Percentiles rank a stretch among this genome's conserved stretches.
phyloP scores from a whole-genome alignment of 2,329 filamentous ascomycete genomes.

The Neonectria faginata region DNA sequence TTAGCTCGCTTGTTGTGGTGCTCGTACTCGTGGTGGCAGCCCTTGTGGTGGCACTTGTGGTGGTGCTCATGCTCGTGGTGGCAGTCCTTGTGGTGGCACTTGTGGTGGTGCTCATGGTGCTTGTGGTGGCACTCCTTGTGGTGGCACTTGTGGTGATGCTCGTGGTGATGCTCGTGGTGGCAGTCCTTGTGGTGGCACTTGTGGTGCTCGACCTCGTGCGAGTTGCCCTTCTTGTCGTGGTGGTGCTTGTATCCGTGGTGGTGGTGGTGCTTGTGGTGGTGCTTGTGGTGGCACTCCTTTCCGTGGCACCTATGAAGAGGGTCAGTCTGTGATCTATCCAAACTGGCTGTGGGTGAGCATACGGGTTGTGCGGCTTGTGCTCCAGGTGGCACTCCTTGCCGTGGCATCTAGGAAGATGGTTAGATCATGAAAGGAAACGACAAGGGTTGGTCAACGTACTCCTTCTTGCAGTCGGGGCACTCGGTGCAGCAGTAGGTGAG shows the following conservation, averaged over 20 bases:
- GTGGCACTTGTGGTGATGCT: neutral
- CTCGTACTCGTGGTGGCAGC: too few species aligned
- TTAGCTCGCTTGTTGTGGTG: too few species aligned
- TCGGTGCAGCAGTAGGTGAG: conserved; percentile 45
- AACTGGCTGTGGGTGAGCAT: neutral
- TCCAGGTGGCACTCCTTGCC: conserved; percentile 6
- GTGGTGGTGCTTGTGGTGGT: conserved; percentile 8
- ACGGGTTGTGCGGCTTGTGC: neutral
- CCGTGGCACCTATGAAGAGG: conserved; percentile 11
- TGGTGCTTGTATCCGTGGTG: neutral
- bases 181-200: neutral
- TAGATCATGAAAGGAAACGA: neutral
- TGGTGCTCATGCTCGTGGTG: neutral
- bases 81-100: neutral
- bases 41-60: neutral
- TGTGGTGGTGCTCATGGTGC: neutral
- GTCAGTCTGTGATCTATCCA: neutral
- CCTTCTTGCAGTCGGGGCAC: conserved; percentile 38
- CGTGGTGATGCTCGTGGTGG: neutral
- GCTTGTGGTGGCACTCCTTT: conserved; percentile 11
- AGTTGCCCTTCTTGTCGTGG: neutral
- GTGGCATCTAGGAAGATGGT: neutral
- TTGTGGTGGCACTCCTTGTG: neutral
- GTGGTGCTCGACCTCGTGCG: neutral
- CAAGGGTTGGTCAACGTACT: conserved; percentile 13